These are phyloP conservation scores for Microcyclospora pomicola DNA, from an alignment of 2,329 filamentous ascomycete species.

Conservation along the genomic window DNA sequence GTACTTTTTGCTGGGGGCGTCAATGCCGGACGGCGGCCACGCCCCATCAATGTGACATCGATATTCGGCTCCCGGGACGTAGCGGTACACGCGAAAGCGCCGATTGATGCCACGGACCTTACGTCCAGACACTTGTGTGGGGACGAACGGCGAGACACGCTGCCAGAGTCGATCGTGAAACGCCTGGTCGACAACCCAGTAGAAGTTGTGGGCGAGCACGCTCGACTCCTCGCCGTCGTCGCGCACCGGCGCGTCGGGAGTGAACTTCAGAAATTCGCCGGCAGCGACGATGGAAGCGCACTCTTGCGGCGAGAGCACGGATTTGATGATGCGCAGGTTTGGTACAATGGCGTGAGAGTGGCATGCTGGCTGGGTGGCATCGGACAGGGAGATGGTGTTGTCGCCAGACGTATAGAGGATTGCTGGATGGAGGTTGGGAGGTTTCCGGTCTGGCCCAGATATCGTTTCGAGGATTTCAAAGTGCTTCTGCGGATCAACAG, in stretches of 20 bases:
- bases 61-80: conserved; percentile 60
- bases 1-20: conserved; percentile 41
- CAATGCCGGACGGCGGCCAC: conserved; percentile 57
- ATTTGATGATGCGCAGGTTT: conserved; percentile 44
- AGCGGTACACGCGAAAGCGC: conserved; percentile 57
- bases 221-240: conserved; percentile 50
- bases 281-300: conserved; percentile 54
- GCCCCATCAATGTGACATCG: conserved; percentile 58
- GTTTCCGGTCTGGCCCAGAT: conserved; percentile 46
- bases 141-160: conserved; percentile 46
- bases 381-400: conserved; percentile 40
- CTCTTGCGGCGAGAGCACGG: conserved; percentile 47
- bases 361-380: conserved; percentile 36
- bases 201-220: conserved; percentile 58
- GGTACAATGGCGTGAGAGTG: conserved; percentile 50
- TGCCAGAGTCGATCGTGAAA: conserved; percentile 53
- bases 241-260: conserved; percentile 53
- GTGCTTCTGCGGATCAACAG: conserved; percentile 25
- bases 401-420: conserved; percentile 49
- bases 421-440: conserved; percentile 53
- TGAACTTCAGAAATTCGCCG: conserved; percentile 50
- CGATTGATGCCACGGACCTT: conserved; percentile 51
- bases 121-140: conserved; percentile 41
- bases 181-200: conserved; percentile 52
- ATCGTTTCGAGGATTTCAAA: conserved; percentile 51